Conservation (phyloP, 495 filamentous ascomycete genomes). For the Articulospora tetracladia region DNA sequence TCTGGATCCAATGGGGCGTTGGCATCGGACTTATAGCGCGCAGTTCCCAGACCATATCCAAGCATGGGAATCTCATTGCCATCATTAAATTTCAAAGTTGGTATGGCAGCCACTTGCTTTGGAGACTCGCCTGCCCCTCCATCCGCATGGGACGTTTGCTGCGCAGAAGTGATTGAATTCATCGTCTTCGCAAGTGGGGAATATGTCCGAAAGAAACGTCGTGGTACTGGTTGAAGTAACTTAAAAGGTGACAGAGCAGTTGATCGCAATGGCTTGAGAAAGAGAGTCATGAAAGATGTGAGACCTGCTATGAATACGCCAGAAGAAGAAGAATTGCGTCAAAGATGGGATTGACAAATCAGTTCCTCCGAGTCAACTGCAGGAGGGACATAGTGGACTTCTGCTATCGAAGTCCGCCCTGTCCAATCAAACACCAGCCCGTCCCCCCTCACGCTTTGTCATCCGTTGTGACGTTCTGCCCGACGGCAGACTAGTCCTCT, state of each 20-base stretch:
- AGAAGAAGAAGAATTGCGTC: no score
- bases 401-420: no score
- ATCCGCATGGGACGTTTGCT: conserved; percentile 22
- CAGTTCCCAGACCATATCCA: conserved; percentile 63
- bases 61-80: conserved; percentile 72
- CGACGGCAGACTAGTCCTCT: neutral
- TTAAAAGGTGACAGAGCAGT: neutral
- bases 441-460: no score
- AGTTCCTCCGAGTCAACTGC: no score
- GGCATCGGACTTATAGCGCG: conserved; percentile 14
- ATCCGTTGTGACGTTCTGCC: no score
- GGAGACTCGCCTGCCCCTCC: conserved; percentile 23
- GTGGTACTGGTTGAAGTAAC: neutral
- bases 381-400: neutral
- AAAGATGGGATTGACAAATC: no score
- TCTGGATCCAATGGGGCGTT: conserved; percentile 42
- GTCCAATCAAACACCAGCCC: no score
- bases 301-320: no score
- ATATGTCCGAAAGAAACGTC: neutral
- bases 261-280: neutral
- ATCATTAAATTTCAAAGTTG: conserved; percentile 62
- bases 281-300: conserved; percentile 2
- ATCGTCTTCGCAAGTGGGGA: conserved; percentile 21
- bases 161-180: conserved; percentile 31
- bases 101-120: conserved; percentile 34